These are phyloP conservation scores for Dichomitus squalens DNA, from an alignment of 1,284 basidiomycete species.

Conservation along the genomic window DNA sequence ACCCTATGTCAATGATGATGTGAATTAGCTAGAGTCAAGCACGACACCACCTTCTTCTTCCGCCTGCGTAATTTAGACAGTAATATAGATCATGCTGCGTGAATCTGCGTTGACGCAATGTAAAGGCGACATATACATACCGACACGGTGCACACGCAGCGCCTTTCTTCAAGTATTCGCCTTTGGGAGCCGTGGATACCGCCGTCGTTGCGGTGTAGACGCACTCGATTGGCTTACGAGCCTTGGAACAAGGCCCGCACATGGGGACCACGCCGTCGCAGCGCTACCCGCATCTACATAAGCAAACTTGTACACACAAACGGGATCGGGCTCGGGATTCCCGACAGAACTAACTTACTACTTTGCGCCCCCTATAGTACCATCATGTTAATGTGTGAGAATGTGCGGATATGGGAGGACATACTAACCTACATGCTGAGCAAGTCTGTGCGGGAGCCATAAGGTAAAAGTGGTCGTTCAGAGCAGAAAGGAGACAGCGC, in stretches of 20 bases:
- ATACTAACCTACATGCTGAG: constrained; percentile 28
- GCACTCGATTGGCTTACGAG: constrained; percentile 29
- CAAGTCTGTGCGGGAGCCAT: constrained; percentile 26
- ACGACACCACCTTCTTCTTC: constrained; percentile 31
- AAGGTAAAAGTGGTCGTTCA: background rate
- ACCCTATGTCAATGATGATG: background rate
- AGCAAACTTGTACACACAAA: background rate
- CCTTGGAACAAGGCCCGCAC: constrained; percentile 32
- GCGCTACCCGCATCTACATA: constrained; percentile 18
- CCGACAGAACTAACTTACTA: constrained; percentile 18
- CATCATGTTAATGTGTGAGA: background rate
- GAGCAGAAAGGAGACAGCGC: background rate
- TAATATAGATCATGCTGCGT: too few relatives aligned
- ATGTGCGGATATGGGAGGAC: background rate
- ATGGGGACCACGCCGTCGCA: constrained; percentile 29
- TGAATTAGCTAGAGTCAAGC: background rate
- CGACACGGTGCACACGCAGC: constrained; percentile 32
- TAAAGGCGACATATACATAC: constrained; percentile 12
- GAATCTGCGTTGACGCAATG: background rate
- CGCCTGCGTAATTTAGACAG: too few relatives aligned
- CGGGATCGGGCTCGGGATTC: background rate
- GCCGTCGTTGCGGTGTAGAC: constrained; percentile 18
- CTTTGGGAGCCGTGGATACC: constrained; percentile 20
- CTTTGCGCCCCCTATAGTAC: constrained; percentile 27
- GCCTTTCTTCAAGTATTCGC: constrained; percentile 31